Evolutionary conservation across 306 rosid species (phyloP), one percentile per base, ranked within the genome.

Genomic region (Dalbergia cultrata): DNA sequence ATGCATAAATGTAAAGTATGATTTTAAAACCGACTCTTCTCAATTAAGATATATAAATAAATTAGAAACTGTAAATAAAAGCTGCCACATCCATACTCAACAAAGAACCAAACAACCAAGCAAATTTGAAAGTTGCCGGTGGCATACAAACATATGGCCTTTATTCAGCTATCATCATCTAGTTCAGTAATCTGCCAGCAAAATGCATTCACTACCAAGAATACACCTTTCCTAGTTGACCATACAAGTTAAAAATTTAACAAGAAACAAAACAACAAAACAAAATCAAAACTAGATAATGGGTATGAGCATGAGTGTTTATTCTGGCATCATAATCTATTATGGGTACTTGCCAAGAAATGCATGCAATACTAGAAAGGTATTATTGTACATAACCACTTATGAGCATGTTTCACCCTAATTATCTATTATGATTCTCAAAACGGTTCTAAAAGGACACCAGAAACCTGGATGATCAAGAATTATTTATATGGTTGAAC

Each of bases 311-410:
- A 39, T 8, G 9, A 53, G 31, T 22, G 31, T 26, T 72, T 73
- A 54, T 81, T 81, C 44, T 57, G 12, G 34, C 52, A 73, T 65
- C 80, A 73, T 22, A 54, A 66, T 43, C 61, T 19, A 57, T 57
- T 66, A 6, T 44, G 47, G 70, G 64, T 13, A 64, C 59, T 16
- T 39, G 9, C 43, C 39, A 41, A 72, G 21, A 65, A 64, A 72
- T 53, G 39, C 78, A 80, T 16, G 49, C 45, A 68, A 57, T 58
- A 35, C 72, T 62, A 58, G 12, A 75, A 18, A 66, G 61, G 41
- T 22, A 62, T 70, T 41, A 77, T 77, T 9, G 70, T 52, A 77
- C 76, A 85, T 9, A 71, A 57, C 70, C 76, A 66, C 53, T 22
- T n/a, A 31, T 31, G 77, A 54, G 44, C 76, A 19, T 1, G 49